These are phyloP conservation scores for Fusarium buxicola DNA, from an alignment of 2,329 filamentous ascomycete species.

Conservation along the genomic window DNA sequence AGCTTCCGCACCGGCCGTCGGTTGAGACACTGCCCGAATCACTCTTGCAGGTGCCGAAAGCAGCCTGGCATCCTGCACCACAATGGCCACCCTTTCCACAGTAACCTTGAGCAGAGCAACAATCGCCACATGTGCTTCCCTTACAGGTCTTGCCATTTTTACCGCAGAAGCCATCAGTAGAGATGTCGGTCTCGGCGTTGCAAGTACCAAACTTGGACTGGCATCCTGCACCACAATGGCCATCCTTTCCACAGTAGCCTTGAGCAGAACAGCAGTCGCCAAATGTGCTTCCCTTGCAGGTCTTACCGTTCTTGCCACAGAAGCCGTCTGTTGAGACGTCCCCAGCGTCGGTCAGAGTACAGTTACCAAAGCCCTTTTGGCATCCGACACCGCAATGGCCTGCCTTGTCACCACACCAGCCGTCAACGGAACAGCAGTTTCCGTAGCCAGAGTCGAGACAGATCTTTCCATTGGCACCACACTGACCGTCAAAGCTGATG, in stretches of 20 bases:
- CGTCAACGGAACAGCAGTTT: neutral
- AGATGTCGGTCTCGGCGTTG: neutral
- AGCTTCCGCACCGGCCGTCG: neutral
- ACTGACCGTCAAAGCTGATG: constrained; percentile 4
- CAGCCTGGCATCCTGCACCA: no score
- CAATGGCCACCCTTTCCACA: no score
- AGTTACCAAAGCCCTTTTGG: constrained; percentile 1
- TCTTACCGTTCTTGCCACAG: constrained; percentile 7
- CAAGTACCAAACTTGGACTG: neutral
- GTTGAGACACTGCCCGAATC: no score
- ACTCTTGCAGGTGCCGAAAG: no score
- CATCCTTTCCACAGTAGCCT: neutral
- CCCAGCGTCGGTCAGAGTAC: neutral
- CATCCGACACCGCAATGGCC: constrained; percentile 9
- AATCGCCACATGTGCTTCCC: no score
- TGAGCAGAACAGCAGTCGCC: constrained; percentile 1
- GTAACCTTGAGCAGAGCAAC: no score
- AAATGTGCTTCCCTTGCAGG: neutral
- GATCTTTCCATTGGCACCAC: constrained; percentile 8
- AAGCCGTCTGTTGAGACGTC: constrained; percentile 6
- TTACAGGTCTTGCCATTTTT: no score
- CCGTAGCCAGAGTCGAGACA: constrained; percentile 1
- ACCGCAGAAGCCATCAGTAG: no score
- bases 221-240: constrained; percentile 1
- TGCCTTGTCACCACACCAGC: neutral